These are phyloP conservation scores for Backusella mclennaniae DNA, from an alignment of 192 early-diverging fungal species.

Conservation along the genomic window DNA sequence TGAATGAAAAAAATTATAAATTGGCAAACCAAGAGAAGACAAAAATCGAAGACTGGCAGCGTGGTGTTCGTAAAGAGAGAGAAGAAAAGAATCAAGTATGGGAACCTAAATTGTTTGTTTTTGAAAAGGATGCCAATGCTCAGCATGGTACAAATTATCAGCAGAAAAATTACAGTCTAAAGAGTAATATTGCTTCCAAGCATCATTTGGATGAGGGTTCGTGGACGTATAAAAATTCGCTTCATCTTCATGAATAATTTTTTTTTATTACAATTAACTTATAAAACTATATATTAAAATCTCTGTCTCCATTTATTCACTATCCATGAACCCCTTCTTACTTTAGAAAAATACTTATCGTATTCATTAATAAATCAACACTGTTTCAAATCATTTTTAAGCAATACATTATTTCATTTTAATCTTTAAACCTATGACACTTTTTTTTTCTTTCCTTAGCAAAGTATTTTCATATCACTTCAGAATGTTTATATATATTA, in stretches of 20 bases:
- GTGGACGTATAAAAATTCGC: constrained; percentile 33
- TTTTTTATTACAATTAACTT: neutral
- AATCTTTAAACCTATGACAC: too few relatives aligned
- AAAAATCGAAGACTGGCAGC: constrained; percentile 66
- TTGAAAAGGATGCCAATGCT: constrained; percentile 19
- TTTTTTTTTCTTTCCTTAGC: too few relatives aligned
- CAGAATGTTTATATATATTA: too few relatives aligned
- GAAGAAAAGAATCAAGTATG: constrained; percentile 48
- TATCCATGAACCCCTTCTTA: too few relatives aligned
- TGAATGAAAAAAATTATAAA: constrained; percentile 61
- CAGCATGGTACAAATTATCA: constrained; percentile 6
- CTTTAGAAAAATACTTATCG: too few relatives aligned
- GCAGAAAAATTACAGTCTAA: neutral
- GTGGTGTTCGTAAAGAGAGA: constrained; percentile 56
- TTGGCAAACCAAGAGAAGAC: constrained; percentile 65
- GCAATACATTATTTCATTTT: too few relatives aligned
- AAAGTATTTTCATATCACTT: too few relatives aligned
- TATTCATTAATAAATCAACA: too few relatives aligned
- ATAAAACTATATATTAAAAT: neutral
- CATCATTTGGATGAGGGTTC: constrained; percentile 28
- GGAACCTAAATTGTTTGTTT: constrained; percentile 29
- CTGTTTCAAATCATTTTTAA: too few relatives aligned
- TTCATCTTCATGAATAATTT: constrained; percentile 21
- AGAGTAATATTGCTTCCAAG: neutral
- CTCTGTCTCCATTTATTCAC: too few relatives aligned